A percentile compares a stretch with the other conserved stretches of the same genome.
Conservation (phyloP, 2,329 filamentous ascomycete genomes). For the Trichoderma atroviride region DNA sequence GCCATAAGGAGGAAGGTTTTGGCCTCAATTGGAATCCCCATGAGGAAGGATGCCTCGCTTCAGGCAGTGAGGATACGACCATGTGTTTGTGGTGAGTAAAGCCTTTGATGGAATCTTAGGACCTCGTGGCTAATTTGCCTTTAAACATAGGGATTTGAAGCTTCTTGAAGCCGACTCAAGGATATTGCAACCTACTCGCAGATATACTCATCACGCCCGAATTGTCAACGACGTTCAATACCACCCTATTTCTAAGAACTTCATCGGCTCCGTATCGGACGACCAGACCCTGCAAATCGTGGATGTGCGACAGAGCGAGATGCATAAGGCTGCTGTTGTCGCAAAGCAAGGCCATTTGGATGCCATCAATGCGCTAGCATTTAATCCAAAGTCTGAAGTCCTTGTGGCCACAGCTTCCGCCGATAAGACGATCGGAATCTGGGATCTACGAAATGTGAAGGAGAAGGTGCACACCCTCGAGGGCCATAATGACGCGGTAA, state of each 20-base stretch:
- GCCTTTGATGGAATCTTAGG: slow-evolving; percentile 1
- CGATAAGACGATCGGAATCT: slow-evolving; percentile 92
- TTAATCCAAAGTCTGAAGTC: slow-evolving; percentile 89
- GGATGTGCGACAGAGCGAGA: slow-evolving; percentile 73
- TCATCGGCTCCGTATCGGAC: slow-evolving; percentile 93
- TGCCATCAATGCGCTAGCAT: slow-evolving; percentile 93
- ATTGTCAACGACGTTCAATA: slow-evolving; percentile 98
- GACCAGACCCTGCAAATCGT: slow-evolving; percentile 92
- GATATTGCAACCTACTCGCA: slow-evolving; percentile 69
- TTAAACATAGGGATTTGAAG: slow-evolving; percentile 69
- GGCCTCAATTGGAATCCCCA: slow-evolving; percentile 92
- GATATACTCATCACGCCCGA: slow-evolving; percentile 84
- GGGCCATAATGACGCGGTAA: slow-evolving; percentile 86
- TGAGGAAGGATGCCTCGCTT: slow-evolving; percentile 76
- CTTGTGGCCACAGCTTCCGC: slow-evolving; percentile 90
- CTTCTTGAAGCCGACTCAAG: slow-evolving; percentile 71
- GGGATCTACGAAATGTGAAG: slow-evolving; percentile 91
- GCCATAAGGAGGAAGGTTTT: slow-evolving; percentile 88
- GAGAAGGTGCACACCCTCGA: slow-evolving; percentile 88
- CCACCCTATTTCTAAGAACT: slow-evolving; percentile 80
- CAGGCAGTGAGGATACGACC: slow-evolving; percentile 89
- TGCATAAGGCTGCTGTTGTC: slow-evolving; percentile 67
- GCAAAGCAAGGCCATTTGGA: slow-evolving; percentile 79
- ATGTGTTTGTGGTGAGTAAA: slow-evolving; percentile 79
- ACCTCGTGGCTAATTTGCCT: slow-evolving; percentile 3